Base-by-base conservation (phyloP, 1,139 yeast species). In the Candida gigantensis region DNA sequence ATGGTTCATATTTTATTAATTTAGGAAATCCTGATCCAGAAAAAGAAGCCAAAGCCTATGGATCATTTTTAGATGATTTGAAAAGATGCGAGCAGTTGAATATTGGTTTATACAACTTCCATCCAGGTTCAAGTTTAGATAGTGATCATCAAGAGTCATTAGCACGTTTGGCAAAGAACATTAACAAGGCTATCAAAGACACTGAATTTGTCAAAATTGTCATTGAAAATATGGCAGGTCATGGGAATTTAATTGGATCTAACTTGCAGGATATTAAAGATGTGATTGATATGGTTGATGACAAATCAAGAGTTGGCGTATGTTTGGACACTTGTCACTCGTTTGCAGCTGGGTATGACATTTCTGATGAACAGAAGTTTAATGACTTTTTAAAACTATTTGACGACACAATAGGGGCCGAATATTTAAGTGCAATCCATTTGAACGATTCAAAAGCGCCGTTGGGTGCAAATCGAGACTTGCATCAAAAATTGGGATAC, bases 201-300 rank as follows among this genome's bases (percentile, higher is more conserved):
- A 92, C 98, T 0, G 51, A 62, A 5, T 83, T 80, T 53, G 97
- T 92, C 23, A 88, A 83, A 54, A 82, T 92, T 34, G 95, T 92
- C 9, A 73, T 94, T 40, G 99, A 92, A 56, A 92, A 92, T 55
- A 92, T 94, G 98, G 97, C 98, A 0, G 98, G 98, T 9, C 95
- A 89, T 49, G 96, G 96, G 6, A 84, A 86, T 44, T 72, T 90
- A 42, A 84, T 92, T 33, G 98, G 98, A 1, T 84, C 94, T 3
- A 71, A 77, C 32, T 62, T 92, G 27, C 79, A 84, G 47, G 98
- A 92, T 53, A 68, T 92, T 31, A 68, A 74, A 24, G 77, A 75
- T 21, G 90, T 94, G 13, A 88, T 92, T 33, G 84, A 76, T 31
- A 57, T 81, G 68, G 77, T 92, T 6, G 84, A 87, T 3, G 77